Percentiles rank a stretch among this genome's conserved stretches.
phyloP scores from a whole-genome alignment of 1,284 basidiomycete species.

The Cutaneotrichosporon dermatis region DNA sequence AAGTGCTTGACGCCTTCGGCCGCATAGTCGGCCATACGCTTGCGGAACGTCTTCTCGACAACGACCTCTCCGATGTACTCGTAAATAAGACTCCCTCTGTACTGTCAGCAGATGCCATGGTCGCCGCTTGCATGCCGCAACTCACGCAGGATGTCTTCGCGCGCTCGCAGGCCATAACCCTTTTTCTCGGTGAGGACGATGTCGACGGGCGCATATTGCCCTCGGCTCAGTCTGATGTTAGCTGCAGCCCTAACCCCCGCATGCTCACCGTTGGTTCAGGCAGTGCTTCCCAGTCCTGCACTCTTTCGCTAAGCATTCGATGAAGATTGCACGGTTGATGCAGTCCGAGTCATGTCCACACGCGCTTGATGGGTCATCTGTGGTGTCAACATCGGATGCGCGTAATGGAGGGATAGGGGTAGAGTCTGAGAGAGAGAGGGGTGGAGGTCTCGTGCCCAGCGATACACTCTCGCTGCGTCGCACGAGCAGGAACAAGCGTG shows the following conservation, averaged over 20 bases:
- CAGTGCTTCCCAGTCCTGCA: conserved; percentile 80
- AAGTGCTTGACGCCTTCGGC: conserved; percentile 93
- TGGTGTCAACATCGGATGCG: not conserved
- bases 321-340: conserved; percentile 95
- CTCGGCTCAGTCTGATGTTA: conserved; percentile 69
- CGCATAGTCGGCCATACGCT: conserved; percentile 90
- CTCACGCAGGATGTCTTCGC: conserved; percentile 67
- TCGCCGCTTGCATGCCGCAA: not conserved
- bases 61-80: conserved; percentile 99
- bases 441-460: no score
- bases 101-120: not conserved
- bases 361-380: conserved; percentile 59
- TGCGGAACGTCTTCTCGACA: conserved; percentile 77
- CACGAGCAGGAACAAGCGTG: no score
- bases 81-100: conserved; percentile 87
- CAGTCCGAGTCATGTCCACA: conserved; percentile 90
- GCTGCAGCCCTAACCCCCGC: not conserved
- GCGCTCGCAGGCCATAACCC: conserved; percentile 85
- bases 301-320: conserved; percentile 84
- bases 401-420: no score
- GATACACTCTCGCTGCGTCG: no score
- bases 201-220: conserved; percentile 79
- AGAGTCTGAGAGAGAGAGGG: no score
- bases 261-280: conserved; percentile 81
- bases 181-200: conserved; percentile 94